These are phyloP conservation scores for Saitozyma sp. DNA, from an alignment of 768 basidiomycete species.

Conservation along the genomic window DNA sequence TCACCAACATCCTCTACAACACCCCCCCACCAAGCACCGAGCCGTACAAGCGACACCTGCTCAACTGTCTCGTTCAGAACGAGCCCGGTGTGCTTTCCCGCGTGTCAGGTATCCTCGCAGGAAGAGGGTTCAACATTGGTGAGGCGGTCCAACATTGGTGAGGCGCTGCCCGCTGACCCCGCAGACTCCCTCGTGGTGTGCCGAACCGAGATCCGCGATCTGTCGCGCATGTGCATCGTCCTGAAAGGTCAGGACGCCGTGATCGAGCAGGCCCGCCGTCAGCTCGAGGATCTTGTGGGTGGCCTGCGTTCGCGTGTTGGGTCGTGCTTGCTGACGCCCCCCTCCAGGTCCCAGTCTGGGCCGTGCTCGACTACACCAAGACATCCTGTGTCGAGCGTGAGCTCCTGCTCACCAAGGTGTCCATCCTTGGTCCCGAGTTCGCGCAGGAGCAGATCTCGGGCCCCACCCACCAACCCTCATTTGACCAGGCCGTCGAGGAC, in stretches of 20 bases:
- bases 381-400: conserved; percentile 89
- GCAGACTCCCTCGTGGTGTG: conserved; percentile 97
- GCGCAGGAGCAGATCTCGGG: conserved; percentile 78
- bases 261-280: conserved; percentile 92
- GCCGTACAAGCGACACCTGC: conserved; percentile 75
- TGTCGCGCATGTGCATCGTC: conserved; percentile 97
- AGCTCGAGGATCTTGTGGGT: conserved; percentile 92
- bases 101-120: conserved; percentile 95
- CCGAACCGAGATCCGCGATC: conserved; percentile 92
- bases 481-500: conserved; percentile 43
- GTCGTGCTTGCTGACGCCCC: no score
- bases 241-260: conserved; percentile 95
- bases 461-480: conserved; percentile 72
- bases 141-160: conserved; percentile 6
- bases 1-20: conserved; percentile 96
- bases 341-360: conserved; percentile 93
- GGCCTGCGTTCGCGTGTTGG: neutral
- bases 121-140: conserved; percentile 83
- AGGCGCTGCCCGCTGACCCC: conserved; percentile 10
- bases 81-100: conserved; percentile 99
- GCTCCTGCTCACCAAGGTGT: conserved; percentile 90
- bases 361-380: conserved; percentile 94
- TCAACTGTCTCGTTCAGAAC: conserved; percentile 98
- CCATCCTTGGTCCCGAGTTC: conserved; percentile 95
- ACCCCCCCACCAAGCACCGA: conserved; percentile 87